These are phyloP conservation scores for Salvia sclarea DNA, from an alignment of 305 asterid species.

Conservation along the genomic window DNA sequence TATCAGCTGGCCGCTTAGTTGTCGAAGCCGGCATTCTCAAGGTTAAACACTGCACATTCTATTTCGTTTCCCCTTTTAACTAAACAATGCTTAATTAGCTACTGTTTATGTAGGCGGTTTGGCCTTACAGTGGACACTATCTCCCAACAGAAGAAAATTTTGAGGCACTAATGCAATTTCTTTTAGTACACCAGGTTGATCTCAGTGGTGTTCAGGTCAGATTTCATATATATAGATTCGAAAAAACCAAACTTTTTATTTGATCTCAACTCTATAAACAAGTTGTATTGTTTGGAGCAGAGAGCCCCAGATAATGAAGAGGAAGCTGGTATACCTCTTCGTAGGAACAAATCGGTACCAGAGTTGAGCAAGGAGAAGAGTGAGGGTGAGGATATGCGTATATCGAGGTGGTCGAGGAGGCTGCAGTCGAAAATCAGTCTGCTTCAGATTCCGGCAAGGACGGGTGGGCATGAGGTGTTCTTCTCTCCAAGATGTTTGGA, in stretches of 20 bases:
- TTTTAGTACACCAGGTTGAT: conserved; percentile 55
- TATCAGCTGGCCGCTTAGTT: conserved; percentile 83
- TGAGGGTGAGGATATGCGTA: conserved; percentile 32
- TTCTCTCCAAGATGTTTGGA: conserved; percentile 43
- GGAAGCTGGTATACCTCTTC: conserved; percentile 33
- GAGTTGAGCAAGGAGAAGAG: conserved; percentile 38
- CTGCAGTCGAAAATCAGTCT: conserved; percentile 51
- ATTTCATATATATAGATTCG: no score
- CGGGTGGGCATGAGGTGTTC: conserved; percentile 35
- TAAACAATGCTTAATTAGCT: not conserved
- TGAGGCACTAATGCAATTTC: conserved; percentile 70
- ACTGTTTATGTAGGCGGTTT: conserved; percentile 57
- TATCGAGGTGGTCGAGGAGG: conserved; percentile 53
- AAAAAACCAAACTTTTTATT: no score
- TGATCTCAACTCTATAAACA: no score
- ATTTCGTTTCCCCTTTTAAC: not conserved
- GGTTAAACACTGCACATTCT: conserved; percentile 39
- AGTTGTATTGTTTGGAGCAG: conserved; percentile 46
- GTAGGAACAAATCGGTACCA: conserved; percentile 49
- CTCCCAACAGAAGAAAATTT: conserved; percentile 94
- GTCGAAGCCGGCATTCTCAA: conserved; percentile 72
- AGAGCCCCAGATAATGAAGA: conserved; percentile 55
- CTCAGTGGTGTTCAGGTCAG: conserved; percentile 61
- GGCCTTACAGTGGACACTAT: conserved; percentile 97
- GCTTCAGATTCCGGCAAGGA: conserved; percentile 63